Conservation (phyloP, 345 rosid genomes). For the Salix arbutifolia region DNA sequence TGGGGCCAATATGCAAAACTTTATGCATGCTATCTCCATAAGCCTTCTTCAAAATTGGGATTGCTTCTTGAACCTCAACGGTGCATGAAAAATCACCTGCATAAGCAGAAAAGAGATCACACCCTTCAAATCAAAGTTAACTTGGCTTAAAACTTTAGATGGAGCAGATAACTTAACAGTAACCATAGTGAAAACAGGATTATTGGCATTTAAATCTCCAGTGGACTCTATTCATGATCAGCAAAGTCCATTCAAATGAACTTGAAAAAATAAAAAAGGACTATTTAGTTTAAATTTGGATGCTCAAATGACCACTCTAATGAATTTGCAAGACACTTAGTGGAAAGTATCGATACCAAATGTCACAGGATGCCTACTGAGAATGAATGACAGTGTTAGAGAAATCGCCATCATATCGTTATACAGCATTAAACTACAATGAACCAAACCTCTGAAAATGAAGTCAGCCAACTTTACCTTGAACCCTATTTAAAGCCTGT, state of each 20-base stretch:
- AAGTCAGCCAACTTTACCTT: conserved; percentile 25
- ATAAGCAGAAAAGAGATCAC: background rate
- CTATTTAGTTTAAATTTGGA: too few species aligned
- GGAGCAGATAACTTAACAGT: too few species aligned
- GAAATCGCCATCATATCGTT: background rate
- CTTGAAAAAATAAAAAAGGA: too few species aligned
- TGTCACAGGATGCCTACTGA: background rate
- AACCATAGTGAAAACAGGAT: background rate
- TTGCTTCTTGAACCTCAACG: conserved; percentile 65
- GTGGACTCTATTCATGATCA: background rate
- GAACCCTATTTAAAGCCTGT: conserved; percentile 22
- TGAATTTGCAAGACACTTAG: too few species aligned
- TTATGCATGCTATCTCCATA: conserved; percentile 84
- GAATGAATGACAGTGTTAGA: background rate
- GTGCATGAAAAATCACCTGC: conserved; percentile 76
- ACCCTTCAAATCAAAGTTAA: background rate
- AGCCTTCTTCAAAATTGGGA: conserved; percentile 69
- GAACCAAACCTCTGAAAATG: background rate
- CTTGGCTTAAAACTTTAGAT: background rate
- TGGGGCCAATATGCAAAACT: conserved; percentile 94
- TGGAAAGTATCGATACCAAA: background rate
- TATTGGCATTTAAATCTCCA: background rate
- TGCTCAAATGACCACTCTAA: too few species aligned
- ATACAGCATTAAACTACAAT: background rate
- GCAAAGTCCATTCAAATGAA: too few species aligned